Evolutionary conservation across 164 flowering plant genomes (phyloP).

Genomic region (Houttuynia cordata): DNA sequence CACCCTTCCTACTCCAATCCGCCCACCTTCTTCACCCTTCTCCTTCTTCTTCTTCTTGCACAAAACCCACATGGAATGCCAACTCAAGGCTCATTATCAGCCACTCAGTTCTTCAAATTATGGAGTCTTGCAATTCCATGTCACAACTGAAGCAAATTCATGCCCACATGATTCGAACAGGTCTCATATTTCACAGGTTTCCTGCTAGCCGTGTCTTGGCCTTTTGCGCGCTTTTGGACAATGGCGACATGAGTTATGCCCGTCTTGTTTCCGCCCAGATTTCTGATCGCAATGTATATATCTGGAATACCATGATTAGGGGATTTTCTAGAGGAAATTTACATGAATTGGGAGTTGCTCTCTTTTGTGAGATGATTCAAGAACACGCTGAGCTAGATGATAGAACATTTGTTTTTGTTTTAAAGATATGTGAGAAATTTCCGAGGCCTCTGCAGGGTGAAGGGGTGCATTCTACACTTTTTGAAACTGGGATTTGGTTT

Average conservation of each 20-base stretch:
- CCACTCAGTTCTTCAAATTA: conserved; percentile 33
- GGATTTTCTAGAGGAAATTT: conserved; percentile 21
- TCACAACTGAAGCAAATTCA: conserved; percentile 53
- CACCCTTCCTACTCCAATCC: neutral
- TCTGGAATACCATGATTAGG: conserved; percentile 37
- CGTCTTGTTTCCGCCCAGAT: conserved; percentile 5
- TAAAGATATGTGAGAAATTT: conserved; percentile 38
- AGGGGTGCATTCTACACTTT: conserved; percentile 26
- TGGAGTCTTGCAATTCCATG: conserved; percentile 53
- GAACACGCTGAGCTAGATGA: conserved; percentile 35
- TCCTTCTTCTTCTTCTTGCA: neutral
- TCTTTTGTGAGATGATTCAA: conserved; percentile 35
- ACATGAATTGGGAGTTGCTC: conserved; percentile 20
- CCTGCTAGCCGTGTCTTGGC: conserved; percentile 50
- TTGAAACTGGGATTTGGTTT: conserved; percentile 36
- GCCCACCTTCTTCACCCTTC: neutral
- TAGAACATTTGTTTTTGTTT: conserved; percentile 40
- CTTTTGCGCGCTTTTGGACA: conserved; percentile 43
- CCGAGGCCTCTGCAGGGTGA: conserved; percentile 18
- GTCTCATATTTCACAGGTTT: conserved; percentile 39
- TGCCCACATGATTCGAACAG: conserved; percentile 45
- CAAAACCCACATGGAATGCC: conserved; percentile 11
- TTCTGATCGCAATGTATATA: conserved; percentile 4
- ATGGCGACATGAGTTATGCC: conserved; percentile 18
- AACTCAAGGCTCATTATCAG: conserved; percentile 3